phyloP scores from a whole-genome alignment of 2,329 filamentous ascomycete species.

The Lecanicillium sp. region DNA sequence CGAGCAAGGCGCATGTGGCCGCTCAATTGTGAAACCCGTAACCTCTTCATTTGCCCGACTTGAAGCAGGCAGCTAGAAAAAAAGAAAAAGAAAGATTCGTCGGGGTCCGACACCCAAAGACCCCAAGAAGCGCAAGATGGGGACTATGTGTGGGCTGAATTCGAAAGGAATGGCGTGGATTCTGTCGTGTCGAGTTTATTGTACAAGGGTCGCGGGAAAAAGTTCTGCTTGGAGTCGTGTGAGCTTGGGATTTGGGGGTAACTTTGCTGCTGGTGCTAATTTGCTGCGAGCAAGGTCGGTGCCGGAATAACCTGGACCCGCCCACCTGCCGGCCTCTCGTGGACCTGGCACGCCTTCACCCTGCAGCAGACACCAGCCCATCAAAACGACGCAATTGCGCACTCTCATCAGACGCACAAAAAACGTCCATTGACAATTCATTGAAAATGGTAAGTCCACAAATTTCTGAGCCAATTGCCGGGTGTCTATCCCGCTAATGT shows the following conservation, averaged over 20 bases:
- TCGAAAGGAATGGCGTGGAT: neutral
- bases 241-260: conserved; percentile 20
- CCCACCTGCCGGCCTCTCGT: neutral
- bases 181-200: conserved; percentile 6
- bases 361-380: conserved; percentile 12
- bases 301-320: conserved; percentile 13
- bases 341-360: neutral
- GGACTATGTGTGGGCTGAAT: neutral
- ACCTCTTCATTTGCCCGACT: conserved; percentile 33
- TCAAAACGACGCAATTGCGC: conserved; percentile 28
- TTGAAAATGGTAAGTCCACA: conserved; percentile 50
- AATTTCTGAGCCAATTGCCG: neutral
- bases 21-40: conserved; percentile 36
- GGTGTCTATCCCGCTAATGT: conserved; percentile 31
- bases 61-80: neutral
- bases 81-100: neutral
- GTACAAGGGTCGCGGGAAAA: conserved; percentile 24
- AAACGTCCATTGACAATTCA: conserved; percentile 28
- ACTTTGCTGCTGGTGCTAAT: conserved; percentile 12
- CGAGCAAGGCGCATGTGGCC: conserved; percentile 35
- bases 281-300: conserved; percentile 6
- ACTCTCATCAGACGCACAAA: conserved; percentile 18
- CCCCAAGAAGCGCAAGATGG: neutral
- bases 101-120: neutral
- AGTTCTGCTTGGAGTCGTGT: conserved; percentile 33